Evolutionary conservation across 192 early-diverging fungal species (phyloP).

Genomic region (Backusella sp.): DNA sequence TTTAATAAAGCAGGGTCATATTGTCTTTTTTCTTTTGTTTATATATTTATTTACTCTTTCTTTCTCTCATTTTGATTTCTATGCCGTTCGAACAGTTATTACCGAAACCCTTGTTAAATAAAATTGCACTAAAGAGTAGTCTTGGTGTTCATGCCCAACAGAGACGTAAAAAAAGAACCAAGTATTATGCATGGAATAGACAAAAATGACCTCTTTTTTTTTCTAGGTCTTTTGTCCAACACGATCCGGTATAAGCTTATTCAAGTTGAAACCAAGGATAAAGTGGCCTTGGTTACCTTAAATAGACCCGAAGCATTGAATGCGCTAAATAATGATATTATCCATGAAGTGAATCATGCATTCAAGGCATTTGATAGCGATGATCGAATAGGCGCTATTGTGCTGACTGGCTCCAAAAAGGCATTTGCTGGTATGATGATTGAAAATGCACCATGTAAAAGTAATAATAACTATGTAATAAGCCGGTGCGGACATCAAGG

Average conservation of each 20-base stretch:
- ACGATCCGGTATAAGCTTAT: neutral
- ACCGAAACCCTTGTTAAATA: neutral
- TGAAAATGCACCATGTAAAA: neutral
- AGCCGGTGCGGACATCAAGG: slow-evolving; percentile 98
- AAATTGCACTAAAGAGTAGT: neutral
- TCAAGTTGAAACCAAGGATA: neutral
- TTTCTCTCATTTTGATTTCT: neutral
- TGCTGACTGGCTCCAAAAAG: slow-evolving; percentile 91
- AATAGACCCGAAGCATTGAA: slow-evolving; percentile 8
- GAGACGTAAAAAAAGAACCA: neutral
- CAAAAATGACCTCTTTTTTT: neutral
- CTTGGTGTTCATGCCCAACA: neutral
- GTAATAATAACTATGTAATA: neutral
- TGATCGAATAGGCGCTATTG: slow-evolving; percentile 79
- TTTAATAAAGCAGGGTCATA: neutral
- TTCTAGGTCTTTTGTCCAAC: neutral
- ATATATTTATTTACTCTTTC: neutral
- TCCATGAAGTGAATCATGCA: slow-evolving; percentile 89
- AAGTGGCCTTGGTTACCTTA: neutral
- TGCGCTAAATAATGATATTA: slow-evolving; percentile 30
- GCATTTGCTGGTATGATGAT: slow-evolving; percentile 83
- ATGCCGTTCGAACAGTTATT: neutral
- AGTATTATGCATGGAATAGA: neutral
- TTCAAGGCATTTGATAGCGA: slow-evolving; percentile 77
- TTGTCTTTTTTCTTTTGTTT: neutral